A percentile compares a stretch with the other conserved stretches of the same genome.
Evolutionary conservation across 208 protist species (phyloP).

Genomic region (Leishmania martiniquensis): DNA sequence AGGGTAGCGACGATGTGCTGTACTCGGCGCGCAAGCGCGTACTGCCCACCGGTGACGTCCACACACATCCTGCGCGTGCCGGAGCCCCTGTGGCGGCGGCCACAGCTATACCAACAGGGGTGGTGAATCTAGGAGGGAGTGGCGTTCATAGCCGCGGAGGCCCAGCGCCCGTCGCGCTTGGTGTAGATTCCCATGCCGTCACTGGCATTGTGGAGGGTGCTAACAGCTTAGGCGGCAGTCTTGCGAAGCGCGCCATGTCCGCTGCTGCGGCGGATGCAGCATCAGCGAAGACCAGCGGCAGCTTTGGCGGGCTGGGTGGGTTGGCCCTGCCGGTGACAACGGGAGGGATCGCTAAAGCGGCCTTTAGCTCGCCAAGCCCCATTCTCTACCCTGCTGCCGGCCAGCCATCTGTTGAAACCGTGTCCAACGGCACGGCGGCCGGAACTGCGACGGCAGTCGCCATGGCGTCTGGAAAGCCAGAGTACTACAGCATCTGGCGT

Average conservation of each 20-base stretch:
- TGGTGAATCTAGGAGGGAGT: neutral
- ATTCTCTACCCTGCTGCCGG: too few relatives aligned
- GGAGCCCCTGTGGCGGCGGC: neutral
- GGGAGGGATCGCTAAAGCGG: conserved; percentile 3
- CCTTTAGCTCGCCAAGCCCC: neutral
- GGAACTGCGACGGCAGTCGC: neutral
- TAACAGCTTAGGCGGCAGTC: neutral
- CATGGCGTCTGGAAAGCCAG: conserved; percentile 1
- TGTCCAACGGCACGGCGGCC: neutral
- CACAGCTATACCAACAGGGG: neutral
- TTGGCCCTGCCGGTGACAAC: conserved; percentile 11
- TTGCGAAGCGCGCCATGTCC: neutral
- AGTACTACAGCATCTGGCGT: conserved; percentile 58
- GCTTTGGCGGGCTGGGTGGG: conserved; percentile 3
- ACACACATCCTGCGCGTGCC: neutral
- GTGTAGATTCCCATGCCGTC: neutral
- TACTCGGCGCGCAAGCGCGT: conserved; percentile 38
- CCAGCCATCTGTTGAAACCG: neutral
- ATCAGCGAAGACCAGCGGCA: neutral
- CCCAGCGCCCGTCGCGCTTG: neutral
- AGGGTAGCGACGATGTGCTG: conserved; percentile 25
- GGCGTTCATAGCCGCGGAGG: neutral
- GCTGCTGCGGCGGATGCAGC: neutral
- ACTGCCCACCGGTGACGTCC: neutral
- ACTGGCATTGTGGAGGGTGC: conserved; percentile 6